phyloP scores from a whole-genome alignment of 1,284 basidiomycete species.

The Xanthoconium separans region DNA sequence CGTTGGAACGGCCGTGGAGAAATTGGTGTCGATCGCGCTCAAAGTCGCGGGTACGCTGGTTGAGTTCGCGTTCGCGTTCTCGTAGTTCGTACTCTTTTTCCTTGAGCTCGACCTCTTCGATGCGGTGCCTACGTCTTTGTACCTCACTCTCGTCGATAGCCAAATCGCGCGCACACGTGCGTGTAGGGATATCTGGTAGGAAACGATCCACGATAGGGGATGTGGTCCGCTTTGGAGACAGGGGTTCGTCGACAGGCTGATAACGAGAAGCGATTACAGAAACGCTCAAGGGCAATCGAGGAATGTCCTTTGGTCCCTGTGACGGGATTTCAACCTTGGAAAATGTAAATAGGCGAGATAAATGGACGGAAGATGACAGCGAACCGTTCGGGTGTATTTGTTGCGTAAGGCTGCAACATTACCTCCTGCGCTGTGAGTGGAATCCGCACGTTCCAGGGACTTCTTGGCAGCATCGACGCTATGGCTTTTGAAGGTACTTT shows the following conservation, averaged over 20 bases:
- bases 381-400: conserved; percentile 57
- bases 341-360: conserved; percentile 5
- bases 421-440: conserved; percentile 52
- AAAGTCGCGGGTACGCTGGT: conserved; percentile 51
- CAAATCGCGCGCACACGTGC: conserved; percentile 12
- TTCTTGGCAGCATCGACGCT: conserved; percentile 32
- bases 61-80: conserved; percentile 59
- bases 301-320: conserved; percentile 58
- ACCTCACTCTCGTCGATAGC: conserved; percentile 34
- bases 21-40: conserved; percentile 49
- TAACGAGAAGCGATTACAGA: conserved; percentile 66
- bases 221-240: conserved; percentile 32
- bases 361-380: conserved; percentile 24
- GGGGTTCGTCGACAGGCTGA: conserved; percentile 42
- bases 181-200: conserved; percentile 16
- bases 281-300: conserved; percentile 62
- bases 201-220: conserved; percentile 35
- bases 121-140: conserved; percentile 41
- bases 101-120: conserved; percentile 51
- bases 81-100: conserved; percentile 55
- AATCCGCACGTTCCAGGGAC: conserved; percentile 45
- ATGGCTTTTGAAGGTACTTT: conserved; percentile 22
- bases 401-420: conserved; percentile 68
- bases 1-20: conserved; percentile 30
- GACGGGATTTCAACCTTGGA: conserved; percentile 50